A percentile compares a stretch with the other conserved stretches of the same genome.
Evolutionary conservation across 2,329 filamentous ascomycete species (phyloP).

Genomic region (Penicillium fuscoglaucum): DNA sequence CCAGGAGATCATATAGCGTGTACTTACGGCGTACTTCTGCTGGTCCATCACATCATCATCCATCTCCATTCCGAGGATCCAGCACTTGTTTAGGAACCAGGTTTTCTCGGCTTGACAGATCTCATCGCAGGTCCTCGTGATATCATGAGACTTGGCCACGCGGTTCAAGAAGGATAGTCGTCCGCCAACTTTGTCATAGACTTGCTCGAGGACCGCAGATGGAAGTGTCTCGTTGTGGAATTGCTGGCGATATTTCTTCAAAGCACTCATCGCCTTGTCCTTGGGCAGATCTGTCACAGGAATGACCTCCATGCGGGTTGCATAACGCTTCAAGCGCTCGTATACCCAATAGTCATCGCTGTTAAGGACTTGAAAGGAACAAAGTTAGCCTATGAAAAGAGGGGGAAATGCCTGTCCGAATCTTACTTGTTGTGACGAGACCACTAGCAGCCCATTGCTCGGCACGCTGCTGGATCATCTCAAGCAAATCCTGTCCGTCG

Average conservation of each 20-base stretch:
- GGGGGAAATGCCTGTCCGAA: not conserved
- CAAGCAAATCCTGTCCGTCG: slow-evolving; percentile 87
- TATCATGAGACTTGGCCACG: slow-evolving; percentile 81
- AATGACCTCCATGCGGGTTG: slow-evolving; percentile 92
- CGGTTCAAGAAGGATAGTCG: slow-evolving; percentile 83
- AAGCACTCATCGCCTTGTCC: slow-evolving; percentile 70
- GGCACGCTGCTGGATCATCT: slow-evolving; percentile 90
- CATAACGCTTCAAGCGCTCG: slow-evolving; percentile 86
- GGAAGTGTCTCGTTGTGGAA: slow-evolving; percentile 66
- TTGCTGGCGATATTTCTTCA: slow-evolving; percentile 75
- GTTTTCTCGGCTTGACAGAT: slow-evolving; percentile 72
- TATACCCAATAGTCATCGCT: slow-evolving; percentile 99
- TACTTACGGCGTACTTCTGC: slow-evolving; percentile 85
- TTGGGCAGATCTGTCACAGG: slow-evolving; percentile 82
- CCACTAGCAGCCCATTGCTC: slow-evolving; percentile 95
- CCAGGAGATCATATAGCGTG: not conserved
- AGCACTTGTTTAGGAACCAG: slow-evolving; percentile 78
- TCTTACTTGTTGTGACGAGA: slow-evolving; percentile 68
- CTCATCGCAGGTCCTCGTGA: slow-evolving; percentile 72
- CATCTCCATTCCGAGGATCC: slow-evolving; percentile 73
- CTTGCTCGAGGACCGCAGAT: slow-evolving; percentile 62
- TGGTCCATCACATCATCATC: slow-evolving; percentile 99
- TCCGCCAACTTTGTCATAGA: slow-evolving; percentile 86
- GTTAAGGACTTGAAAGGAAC: slow-evolving; percentile 70
- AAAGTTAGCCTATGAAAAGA: not conserved